Conservation (phyloP, 306 rosid species). For the Prunus fruticosa region DNA sequence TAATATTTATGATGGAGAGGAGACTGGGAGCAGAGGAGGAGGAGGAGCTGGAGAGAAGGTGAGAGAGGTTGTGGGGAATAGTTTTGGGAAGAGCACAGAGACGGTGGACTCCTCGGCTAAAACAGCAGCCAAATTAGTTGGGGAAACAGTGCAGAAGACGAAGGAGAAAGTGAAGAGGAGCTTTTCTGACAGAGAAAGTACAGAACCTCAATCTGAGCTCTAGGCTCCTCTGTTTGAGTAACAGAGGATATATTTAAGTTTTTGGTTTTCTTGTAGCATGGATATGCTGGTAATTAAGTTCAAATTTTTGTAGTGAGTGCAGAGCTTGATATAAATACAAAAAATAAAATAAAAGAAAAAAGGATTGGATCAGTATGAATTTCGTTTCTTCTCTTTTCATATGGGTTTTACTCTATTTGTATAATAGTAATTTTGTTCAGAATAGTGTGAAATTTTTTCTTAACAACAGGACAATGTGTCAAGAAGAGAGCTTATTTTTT, state of each 20-base stretch:
- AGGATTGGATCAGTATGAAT: too few species aligned
- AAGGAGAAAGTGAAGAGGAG: slow-evolving; percentile 22
- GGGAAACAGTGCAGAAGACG: slow-evolving; percentile 20
- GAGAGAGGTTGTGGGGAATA: slow-evolving; percentile 26
- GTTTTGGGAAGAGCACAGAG: slow-evolving; percentile 25
- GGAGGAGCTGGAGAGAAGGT: slow-evolving; percentile 24
- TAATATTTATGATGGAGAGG: neutral
- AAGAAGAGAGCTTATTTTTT: too few species aligned
- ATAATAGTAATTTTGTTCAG: too few species aligned
- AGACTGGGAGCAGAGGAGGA: too few species aligned
- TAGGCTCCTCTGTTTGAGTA: neutral
- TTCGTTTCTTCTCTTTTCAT: too few species aligned
- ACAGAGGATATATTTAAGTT: neutral
- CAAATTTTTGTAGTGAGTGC: too few species aligned
- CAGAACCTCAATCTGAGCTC: neutral
- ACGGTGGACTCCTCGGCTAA: slow-evolving; percentile 35
- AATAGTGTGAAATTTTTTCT: too few species aligned
- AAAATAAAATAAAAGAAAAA: too few species aligned
- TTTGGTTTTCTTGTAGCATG: neutral
- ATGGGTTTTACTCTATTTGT: too few species aligned
- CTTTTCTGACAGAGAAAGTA: neutral
- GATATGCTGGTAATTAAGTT: too few species aligned
- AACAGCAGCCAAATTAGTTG: slow-evolving; percentile 25
- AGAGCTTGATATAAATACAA: too few species aligned
- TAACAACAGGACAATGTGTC: too few species aligned